Base-by-base conservation (phyloP, 495 filamentous ascomycete species). In the Penicillium verhagenii region DNA sequence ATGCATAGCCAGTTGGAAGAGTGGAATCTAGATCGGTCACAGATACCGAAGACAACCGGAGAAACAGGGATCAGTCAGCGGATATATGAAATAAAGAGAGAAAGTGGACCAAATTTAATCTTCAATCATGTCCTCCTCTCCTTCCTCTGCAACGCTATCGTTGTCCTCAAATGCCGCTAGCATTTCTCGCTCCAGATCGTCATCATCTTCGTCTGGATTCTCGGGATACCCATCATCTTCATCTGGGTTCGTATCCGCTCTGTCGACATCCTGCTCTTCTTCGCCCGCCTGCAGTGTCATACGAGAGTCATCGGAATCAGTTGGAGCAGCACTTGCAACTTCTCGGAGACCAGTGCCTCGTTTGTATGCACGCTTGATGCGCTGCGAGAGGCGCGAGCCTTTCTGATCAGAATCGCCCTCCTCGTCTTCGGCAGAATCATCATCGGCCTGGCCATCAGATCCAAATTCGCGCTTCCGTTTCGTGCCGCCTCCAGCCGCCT, bases 141-240 rank as follows among this genome's bases (percentile, higher is more conserved):
- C 42, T 16, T 47, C 47, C 31, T 37, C 47, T 33, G 3, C 29
- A 10, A 39, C 24, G 14, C 42, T 68, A 28, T 74, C 73, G 4
- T 70, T 72, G 10, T 80, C 79, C 52, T 85, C 83, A 46, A 89
- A 80, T 39, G 84, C 86, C 0, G 84, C 85, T 61, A 86, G 63
- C 67, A 91, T 77, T 56, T 90, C 85, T 10, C 81, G 80, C 63
- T 88, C 86, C 18, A 89, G 66, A 39, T 80, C 85, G 40, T 82
- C 85, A 25, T 85, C 85, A 8, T 82, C 79, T 18, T 80, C 80
- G 31, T 58, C 72, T 0, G 70, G 68, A 16, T 70, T 57, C 53
- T 72, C 68, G 3, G 63, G 63, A 40, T 59, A 52, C 2, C 44
- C 59, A 5, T 56, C 58, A 18, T 61, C 60, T 6, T 40, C 54